Base-by-base conservation (phyloP, 1,139 yeast genomes). In the Yueomyces sp. region DNA sequence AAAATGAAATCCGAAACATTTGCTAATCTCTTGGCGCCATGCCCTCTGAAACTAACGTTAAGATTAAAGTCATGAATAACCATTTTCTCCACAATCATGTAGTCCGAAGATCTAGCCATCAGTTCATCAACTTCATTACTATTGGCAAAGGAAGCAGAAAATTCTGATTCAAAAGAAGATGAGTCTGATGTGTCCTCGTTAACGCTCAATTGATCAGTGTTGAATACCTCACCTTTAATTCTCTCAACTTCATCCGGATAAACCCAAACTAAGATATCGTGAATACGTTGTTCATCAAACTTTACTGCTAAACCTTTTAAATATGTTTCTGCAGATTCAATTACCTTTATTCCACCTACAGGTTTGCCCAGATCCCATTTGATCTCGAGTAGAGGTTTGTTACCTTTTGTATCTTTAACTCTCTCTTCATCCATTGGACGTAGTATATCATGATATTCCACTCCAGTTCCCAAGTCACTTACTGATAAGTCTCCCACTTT, bases 361-460 rank as follows among this genome's bases (percentile, higher is more conserved):
- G 81, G 73, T 43, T 73, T 66, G 46, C 74, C 76, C 76, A 79
- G 73, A 4, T 74, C 71, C 91, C 91, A 81, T 34, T 62, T 65
- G 5, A 77, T 64, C 4, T 64, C 61, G 11, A 79, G 59, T 54
- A 78, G 42, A 1, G 67, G 66, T 6, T 9, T 5, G n/a, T 11
- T 6, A 40, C 44, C 12, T 44, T 46, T 36, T 43, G 46, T 12
- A 19, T 42, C 36, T 36, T 43, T 47, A 25, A 36, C 3, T 5
- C 35, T 34, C 5, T 40, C 33, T 11, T 42, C 8, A 19, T 39
- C 9, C 36, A 56, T 65, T 2, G 91, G 86, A 0, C 81, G 67
- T 33, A 89, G 63, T 36, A 91, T 63, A 48, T 84, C 87, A 0
- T 94, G 93, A 54, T 80, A 84, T 1, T 70, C 59, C 0, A 85